Evolutionary conservation across 371 early-diverging fungal species (phyloP).

Genomic region (Furculomyces boomerangus): DNA sequence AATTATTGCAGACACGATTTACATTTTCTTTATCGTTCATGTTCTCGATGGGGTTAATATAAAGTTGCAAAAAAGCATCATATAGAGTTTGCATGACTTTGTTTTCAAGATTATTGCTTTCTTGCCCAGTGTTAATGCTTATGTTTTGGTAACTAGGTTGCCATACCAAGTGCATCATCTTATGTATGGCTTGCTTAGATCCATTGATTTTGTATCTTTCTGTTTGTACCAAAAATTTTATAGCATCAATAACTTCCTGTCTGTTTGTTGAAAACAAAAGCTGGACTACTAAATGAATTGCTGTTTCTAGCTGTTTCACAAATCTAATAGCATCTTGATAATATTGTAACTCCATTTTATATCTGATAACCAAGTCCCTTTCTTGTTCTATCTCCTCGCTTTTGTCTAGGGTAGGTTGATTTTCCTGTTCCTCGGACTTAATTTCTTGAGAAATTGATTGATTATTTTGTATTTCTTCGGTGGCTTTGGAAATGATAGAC

Average conservation of each 20-base stretch:
- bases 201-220: constrained; percentile 63
- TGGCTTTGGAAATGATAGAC: neutral
- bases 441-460: neutral
- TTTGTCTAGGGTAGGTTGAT: neutral
- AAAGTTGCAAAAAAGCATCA: constrained; percentile 57
- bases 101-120: neutral
- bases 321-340: constrained; percentile 75
- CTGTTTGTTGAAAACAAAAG: constrained; percentile 75
- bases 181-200: constrained; percentile 65
- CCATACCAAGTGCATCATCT: constrained; percentile 94
- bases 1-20: constrained; percentile 41
- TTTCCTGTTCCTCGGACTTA: neutral
- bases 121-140: neutral
- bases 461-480: neutral
- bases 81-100: neutral
- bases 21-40: constrained; percentile 36
- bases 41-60: constrained; percentile 45
- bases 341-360: constrained; percentile 43
- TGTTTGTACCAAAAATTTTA: constrained; percentile 80
- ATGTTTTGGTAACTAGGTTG: constrained; percentile 5
- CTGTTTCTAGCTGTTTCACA: constrained; percentile 48
- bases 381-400: constrained; percentile 23
- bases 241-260: constrained; percentile 80
- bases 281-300: constrained; percentile 55
- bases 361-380: constrained; percentile 26